A percentile compares a stretch with the other conserved stretches of the same genome.
Evolutionary conservation across 768 basidiomycete genomes (phyloP).

Genomic region (Psilocybe subaeruginosa): DNA sequence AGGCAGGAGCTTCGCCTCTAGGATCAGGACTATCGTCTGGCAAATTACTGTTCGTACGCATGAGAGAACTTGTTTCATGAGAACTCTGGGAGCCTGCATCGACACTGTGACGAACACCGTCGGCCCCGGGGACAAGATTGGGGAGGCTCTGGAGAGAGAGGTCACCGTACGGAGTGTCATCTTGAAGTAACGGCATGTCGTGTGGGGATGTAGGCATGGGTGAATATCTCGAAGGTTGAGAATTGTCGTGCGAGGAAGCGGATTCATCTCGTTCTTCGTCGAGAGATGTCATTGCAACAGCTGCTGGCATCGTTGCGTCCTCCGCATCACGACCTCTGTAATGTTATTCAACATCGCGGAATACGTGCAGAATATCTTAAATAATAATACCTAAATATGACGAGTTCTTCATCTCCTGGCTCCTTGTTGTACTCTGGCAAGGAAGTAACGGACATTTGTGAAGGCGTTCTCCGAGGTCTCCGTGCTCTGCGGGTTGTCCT

Average conservation of each 20-base stretch:
- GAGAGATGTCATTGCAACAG: slow-evolving; percentile 37
- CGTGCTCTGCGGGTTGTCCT: slow-evolving; percentile 35
- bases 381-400: slow-evolving; percentile 53
- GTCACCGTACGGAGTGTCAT: slow-evolving; percentile 29
- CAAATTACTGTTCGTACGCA: slow-evolving; percentile 26
- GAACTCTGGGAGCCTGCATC: slow-evolving; percentile 30
- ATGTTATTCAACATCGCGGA: not conserved
- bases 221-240: slow-evolving; percentile 35
- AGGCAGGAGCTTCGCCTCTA: slow-evolving; percentile 69
- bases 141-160: slow-evolving; percentile 20
- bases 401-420: slow-evolving; percentile 81
- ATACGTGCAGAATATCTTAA: not conserved
- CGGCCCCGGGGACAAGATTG: slow-evolving; percentile 20
- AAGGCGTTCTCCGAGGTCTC: slow-evolving; percentile 65
- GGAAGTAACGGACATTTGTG: slow-evolving; percentile 79
- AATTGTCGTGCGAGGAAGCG: slow-evolving; percentile 31
- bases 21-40: slow-evolving; percentile 34
- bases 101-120: slow-evolving; percentile 25
- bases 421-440: slow-evolving; percentile 84
- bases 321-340: slow-evolving; percentile 58
- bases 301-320: slow-evolving; percentile 49
- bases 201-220: slow-evolving; percentile 42
- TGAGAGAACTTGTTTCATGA: slow-evolving; percentile 32
- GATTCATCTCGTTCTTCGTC: slow-evolving; percentile 41
- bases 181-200: slow-evolving; percentile 44